Evolutionary conservation across 2,329 filamentous ascomycete genomes (phyloP).

Genomic region (Xylaria sp.): DNA sequence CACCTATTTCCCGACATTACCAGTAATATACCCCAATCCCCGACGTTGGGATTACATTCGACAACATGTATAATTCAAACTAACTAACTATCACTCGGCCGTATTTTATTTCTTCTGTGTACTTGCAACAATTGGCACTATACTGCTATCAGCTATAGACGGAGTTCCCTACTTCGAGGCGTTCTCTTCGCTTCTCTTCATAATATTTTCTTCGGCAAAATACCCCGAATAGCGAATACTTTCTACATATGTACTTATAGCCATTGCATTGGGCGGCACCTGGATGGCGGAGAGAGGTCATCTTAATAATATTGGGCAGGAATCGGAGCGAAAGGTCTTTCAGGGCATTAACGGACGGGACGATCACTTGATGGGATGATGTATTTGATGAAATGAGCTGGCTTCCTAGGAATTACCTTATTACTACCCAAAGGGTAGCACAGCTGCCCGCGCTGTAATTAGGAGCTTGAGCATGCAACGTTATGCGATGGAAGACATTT

Average conservation of each 20-base stretch:
- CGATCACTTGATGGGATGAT: slow-evolving; percentile 26
- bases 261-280: slow-evolving; percentile 14
- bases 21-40: background rate
- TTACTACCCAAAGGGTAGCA: background rate
- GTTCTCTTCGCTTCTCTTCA: background rate
- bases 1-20: background rate
- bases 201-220: background rate
- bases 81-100: background rate
- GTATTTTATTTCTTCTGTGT: background rate
- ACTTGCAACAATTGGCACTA: background rate
- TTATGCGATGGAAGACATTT: too few species aligned
- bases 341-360: slow-evolving; percentile 17
- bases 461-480: background rate
- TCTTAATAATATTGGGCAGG: slow-evolving; percentile 21
- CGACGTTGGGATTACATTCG: background rate
- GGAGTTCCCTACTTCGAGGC: background rate
- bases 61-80: slow-evolving; percentile 13
- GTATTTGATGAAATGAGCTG: slow-evolving; percentile 18
- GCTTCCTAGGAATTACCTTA: background rate
- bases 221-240: slow-evolving; percentile 1
- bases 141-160: background rate
- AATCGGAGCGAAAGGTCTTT: slow-evolving; percentile 13
- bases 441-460: background rate
- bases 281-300: slow-evolving; percentile 14
- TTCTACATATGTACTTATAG: slow-evolving; percentile 18